phyloP scores from a whole-genome alignment of 1,284 basidiomycete species.

The Cerioporus squamosus region DNA sequence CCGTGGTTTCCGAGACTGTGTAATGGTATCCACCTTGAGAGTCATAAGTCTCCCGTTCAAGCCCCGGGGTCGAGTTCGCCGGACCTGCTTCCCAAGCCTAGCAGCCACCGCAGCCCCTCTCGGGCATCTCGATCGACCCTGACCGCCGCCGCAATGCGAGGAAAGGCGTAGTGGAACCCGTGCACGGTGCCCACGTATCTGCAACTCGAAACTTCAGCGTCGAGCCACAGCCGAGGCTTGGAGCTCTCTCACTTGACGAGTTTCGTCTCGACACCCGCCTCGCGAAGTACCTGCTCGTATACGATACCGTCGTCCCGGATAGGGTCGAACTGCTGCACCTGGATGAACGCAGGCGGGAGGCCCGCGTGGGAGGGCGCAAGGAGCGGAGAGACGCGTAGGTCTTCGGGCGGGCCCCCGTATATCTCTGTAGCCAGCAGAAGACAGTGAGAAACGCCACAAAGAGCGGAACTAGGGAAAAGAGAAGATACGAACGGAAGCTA shows the following conservation, averaged over 20 bases:
- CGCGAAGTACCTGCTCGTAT: slow-evolving; percentile 25
- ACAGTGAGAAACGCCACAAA: background rate
- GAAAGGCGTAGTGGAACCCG: slow-evolving; percentile 8
- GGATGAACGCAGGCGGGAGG: slow-evolving; percentile 27
- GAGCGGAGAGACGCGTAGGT: slow-evolving; percentile 23
- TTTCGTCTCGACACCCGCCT: slow-evolving; percentile 25
- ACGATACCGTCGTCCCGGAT: slow-evolving; percentile 29
- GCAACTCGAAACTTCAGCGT: background rate
- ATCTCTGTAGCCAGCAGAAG: background rate
- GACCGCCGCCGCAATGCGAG: background rate
- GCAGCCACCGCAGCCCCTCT: slow-evolving; percentile 8
- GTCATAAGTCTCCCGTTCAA: no score
- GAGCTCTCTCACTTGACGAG: slow-evolving; percentile 5
- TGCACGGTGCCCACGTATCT: slow-evolving; percentile 17
- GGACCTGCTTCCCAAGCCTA: background rate
- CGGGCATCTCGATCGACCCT: background rate
- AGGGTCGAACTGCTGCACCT: slow-evolving; percentile 25
- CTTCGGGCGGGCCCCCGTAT: slow-evolving; percentile 7
- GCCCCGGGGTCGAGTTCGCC: no score
- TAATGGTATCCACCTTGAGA: no score
- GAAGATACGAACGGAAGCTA: background rate
- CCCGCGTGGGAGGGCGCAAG: slow-evolving; percentile 19
- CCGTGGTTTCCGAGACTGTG: no score
- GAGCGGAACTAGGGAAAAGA: background rate
- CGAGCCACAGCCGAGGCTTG: background rate